Base-by-base conservation (phyloP, 345 rosid genomes). In the Eucalyptus cloeziana region DNA sequence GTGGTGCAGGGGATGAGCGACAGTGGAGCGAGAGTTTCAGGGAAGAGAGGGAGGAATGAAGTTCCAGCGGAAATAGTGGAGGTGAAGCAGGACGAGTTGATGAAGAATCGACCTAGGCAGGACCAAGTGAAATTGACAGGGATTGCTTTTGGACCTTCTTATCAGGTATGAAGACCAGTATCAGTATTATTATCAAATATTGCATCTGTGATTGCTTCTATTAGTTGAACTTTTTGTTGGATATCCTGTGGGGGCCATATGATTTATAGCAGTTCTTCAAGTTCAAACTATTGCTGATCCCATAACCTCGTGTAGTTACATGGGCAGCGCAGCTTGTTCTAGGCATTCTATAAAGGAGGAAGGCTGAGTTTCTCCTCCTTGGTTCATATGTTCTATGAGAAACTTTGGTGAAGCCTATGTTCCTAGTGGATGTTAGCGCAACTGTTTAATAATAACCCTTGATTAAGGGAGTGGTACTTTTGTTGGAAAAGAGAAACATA, bases 81-180 rank as follows among this genome's bases (percentile, higher is more conserved):
- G 95, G 98, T 98, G 89, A 98, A 94, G 92, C 98, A 96, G 92
- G 99, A 98, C 89, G 99, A 98, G 91, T 92, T 98, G 89, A 96
- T 95, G 90, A 98, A 98, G 97, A 91, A 98, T 92, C 93, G 99
- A 85, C 99, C 99, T 0, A 94, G 99, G 88, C 96, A 94, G 89
- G 99, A 98, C 91, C 97, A 94, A 89, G 93, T 80, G 89, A 98
- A 98, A 94, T 90, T 94, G 76, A 98, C 99, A 14, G 98, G 99
- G 52, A 95, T 96, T 25, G 99, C 99, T 69, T 97, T 98, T 87
- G 99, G 99, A 54, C 99, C 99, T 81, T 86, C 99, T 51, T 94
- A 95, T 92, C 97, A 95, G 99, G 99, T 98, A 86, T 21, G 85
- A 40, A 76, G 85, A 76, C 47, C 85, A 76, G 7, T 17, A 6